Conservation (phyloP, 2,329 filamentous ascomycete species). For the Coccinonectria pachysandricola region DNA sequence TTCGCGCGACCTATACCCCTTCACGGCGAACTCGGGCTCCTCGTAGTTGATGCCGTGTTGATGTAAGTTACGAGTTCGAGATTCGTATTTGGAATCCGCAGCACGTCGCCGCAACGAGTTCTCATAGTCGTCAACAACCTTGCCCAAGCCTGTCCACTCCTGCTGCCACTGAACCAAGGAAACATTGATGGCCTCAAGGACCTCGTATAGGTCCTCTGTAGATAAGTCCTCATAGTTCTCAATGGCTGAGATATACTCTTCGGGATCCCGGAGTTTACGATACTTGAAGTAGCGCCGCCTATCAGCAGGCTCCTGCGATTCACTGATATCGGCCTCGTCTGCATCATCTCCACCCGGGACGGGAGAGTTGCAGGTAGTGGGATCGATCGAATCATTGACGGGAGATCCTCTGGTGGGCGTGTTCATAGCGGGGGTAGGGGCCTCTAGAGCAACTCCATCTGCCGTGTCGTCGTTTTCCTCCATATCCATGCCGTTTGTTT, state of each 20-base stretch:
- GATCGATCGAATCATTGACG: constrained; percentile 27
- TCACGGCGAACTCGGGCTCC: constrained; percentile 43
- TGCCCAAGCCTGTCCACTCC: constrained; percentile 41
- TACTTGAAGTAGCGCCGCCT: constrained; percentile 30
- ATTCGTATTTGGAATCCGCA: constrained; percentile 38
- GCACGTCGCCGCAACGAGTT: constrained; percentile 41
- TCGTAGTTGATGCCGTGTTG: constrained; percentile 33
- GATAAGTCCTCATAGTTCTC: constrained; percentile 40
- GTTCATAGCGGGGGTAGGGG: constrained; percentile 27
- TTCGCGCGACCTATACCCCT: constrained; percentile 39
- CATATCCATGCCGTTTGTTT: constrained; percentile 19
- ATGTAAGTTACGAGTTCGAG: constrained; percentile 31
- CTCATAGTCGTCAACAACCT: constrained; percentile 46
- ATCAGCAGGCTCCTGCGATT: constrained; percentile 23
- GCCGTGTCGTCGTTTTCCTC: constrained; percentile 24
- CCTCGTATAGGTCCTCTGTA: constrained; percentile 33
- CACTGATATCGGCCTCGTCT: constrained; percentile 26
- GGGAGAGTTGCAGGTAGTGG: constrained; percentile 28
- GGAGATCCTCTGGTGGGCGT: constrained; percentile 31
- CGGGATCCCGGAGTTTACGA: constrained; percentile 39
- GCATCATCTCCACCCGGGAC: constrained; percentile 26
- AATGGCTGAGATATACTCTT: constrained; percentile 37
- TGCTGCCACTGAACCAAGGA: constrained; percentile 41
- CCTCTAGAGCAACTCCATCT: constrained; percentile 21
- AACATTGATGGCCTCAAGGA: constrained; percentile 34